Evolutionary conservation across 345 rosid species (phyloP), one percentile per base, ranked within the genome.

Genomic region (Passiflora organensis): DNA sequence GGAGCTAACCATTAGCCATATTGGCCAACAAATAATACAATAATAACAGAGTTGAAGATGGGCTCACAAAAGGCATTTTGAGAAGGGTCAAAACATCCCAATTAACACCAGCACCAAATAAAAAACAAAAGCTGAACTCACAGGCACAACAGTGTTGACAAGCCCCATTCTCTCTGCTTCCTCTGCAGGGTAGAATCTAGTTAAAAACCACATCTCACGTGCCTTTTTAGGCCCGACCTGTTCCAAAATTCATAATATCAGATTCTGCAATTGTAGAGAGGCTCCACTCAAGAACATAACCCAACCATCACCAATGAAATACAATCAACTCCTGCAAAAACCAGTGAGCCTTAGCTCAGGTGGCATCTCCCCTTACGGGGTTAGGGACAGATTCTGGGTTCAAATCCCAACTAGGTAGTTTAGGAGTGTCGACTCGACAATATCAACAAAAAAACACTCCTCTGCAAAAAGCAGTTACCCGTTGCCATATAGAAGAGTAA

Each of bases 81-180:
- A 22, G 9, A 0, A 36, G 14, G 34, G 13, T 13, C 45, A n/a
- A 37, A 53, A 53, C 5, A 37, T n/a, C 54, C 42, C 1, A 32
- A n/a, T n/a, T n/a, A 16, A 6, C 13, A 20, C 4, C 42, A 20
- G 23, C 38, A 34, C 42, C 47, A 44, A 11, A 32, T 4, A 22
- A 0, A 10, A 21, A 58, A 13, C 19, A 10, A 37, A 45, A 45
- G 21, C 13, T 47, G 55, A 65, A 81, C 85, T 79, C 58, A 88
- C 96, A 32, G 87, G 89, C 25, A 89, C 95, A 70, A 89, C 87
- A 23, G 81, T 65, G 59, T 93, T 93, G 51, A 93, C 82, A 15
- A 93, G 96, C 57, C 96, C 99, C 96, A 88, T 93, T 75, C 80
- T 82, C 19, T 84, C 95, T 53, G 99, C 96, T 73, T 93, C 96